Base-by-base conservation (phyloP, 2,329 filamentous ascomycete genomes). In the Penicillium sp. region DNA sequence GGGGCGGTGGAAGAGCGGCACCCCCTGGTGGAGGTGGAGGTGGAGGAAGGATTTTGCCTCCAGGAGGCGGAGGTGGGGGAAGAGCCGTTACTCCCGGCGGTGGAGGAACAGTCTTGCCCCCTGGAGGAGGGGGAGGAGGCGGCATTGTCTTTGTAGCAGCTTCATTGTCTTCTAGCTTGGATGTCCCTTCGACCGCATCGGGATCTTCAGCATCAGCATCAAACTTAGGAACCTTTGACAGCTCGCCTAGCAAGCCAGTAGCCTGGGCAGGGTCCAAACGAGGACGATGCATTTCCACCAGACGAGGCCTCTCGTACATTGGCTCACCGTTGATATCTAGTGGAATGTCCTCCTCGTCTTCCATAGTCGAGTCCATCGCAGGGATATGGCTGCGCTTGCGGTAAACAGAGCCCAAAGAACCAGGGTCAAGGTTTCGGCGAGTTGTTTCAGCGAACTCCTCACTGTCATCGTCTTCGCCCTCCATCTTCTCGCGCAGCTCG, bases 401-500 rank as follows among this genome's bases (percentile, higher is more conserved):
- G 60, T 84, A 82, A 61, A 90, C 87, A 61, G 84, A 88, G 52
- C 89, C 89, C 47, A 96, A 82, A 61, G 90, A 85, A 64, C 87
- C 88, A 69, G 88, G 86, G 58, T 85, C 85, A 65, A 92, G 83
- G 62, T 89, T 84, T 49, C 80, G 78, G 22, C 82, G 83, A 10
- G 85, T 81, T 37, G 82, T 81, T 57, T 77, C 74, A 56, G 82
- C 65, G 70, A 81, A 74, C 68, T 82, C 73, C 61, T 79, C 75
- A 49, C 76, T 77, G 60, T 76, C 69, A 53, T 81, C 80, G 50
- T 81, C 80, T 60, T 78, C 78, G 24, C 83, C 85, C 61, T 97
- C 94, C 94, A 99, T 99, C 75, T 92, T 88, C 75, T 97, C 93
- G 56, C 94, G 88, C 48, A 97, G 81, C 62, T 95, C 93, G 62